phyloP scores from a whole-genome alignment of 441 rosid species.

The Flueggea neowawraea region DNA sequence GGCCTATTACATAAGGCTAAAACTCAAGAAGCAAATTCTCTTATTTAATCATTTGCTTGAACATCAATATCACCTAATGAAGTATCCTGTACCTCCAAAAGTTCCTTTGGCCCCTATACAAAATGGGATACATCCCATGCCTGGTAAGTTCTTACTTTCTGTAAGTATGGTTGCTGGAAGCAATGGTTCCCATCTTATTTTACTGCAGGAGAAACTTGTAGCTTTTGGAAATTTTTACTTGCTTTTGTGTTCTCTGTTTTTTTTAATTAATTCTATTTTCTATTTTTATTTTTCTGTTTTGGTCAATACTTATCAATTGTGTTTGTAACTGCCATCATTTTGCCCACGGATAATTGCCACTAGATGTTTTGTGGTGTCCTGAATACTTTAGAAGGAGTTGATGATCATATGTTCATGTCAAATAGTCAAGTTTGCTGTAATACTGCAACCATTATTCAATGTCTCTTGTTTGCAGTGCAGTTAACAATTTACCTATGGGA shows the following conservation, averaged over 20 bases:
- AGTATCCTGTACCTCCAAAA: constrained; percentile 76
- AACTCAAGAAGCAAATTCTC: constrained; percentile 87
- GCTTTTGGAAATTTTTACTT: neutral
- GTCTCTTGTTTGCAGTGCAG: constrained; percentile 75
- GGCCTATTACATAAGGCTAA: constrained; percentile 90
- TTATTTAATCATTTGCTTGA: constrained; percentile 90
- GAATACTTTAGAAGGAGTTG: neutral
- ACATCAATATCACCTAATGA: constrained; percentile 91
- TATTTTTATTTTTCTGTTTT: too few relatives aligned
- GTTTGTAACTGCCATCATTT: neutral
- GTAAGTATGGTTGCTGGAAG: constrained; percentile 10
- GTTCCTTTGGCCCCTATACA: constrained; percentile 84
- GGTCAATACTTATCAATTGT: too few relatives aligned
- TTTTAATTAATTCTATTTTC: too few relatives aligned
- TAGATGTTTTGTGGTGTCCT: constrained; percentile 4
- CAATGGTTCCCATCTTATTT: neutral
- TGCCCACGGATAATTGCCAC: neutral
- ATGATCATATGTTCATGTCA: neutral
- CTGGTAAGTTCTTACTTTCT: constrained; percentile 51
- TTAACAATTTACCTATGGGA: constrained; percentile 94
- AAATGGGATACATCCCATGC: constrained; percentile 91
- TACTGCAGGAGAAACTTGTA: constrained; percentile 2
- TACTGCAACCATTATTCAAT: constrained; percentile 37
- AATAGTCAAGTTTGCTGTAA: neutral
- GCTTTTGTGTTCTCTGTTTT: too few relatives aligned